Conservation (phyloP, 805 yeast species). For the Ogataea nonfermentans region DNA sequence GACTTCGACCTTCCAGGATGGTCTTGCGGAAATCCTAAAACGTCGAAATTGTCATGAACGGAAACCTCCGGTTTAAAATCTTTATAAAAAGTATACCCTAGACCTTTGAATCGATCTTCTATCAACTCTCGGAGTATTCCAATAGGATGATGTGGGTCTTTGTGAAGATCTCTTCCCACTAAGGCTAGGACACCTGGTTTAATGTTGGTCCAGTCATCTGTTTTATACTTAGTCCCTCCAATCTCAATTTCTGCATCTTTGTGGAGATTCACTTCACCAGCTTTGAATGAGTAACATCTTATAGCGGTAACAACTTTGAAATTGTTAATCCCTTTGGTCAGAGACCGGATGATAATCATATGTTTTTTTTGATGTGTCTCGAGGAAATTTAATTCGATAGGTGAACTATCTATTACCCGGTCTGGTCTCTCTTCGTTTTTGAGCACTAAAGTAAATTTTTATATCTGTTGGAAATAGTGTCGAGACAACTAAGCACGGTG, state of each 20-base stretch:
- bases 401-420: constrained; percentile 2
- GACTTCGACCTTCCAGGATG: constrained; percentile 93
- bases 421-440: background rate
- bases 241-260: constrained; percentile 25
- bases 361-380: too few species aligned
- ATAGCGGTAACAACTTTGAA: too few species aligned
- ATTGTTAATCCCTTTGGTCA: too few species aligned
- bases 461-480: too few species aligned
- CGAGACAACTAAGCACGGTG: too few species aligned
- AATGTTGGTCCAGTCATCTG: constrained; percentile 84
- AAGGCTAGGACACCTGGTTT: constrained; percentile 69
- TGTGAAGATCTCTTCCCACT: constrained; percentile 72
- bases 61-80: constrained; percentile 82
- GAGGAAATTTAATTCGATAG: too few species aligned
- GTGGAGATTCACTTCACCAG: background rate
- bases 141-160: constrained; percentile 77
- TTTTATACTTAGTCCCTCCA: constrained; percentile 48
- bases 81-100: constrained; percentile 77
- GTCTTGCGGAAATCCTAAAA: constrained; percentile 83
- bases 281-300: too few species aligned
- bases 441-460: too few species aligned
- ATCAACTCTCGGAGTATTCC: constrained; percentile 79
- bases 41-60: constrained; percentile 83
- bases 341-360: too few species aligned
- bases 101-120: constrained; percentile 59